Evolutionary conservation across 1,284 basidiomycete species (phyloP).

Genomic region (Ganoderma leucocontextum): DNA sequence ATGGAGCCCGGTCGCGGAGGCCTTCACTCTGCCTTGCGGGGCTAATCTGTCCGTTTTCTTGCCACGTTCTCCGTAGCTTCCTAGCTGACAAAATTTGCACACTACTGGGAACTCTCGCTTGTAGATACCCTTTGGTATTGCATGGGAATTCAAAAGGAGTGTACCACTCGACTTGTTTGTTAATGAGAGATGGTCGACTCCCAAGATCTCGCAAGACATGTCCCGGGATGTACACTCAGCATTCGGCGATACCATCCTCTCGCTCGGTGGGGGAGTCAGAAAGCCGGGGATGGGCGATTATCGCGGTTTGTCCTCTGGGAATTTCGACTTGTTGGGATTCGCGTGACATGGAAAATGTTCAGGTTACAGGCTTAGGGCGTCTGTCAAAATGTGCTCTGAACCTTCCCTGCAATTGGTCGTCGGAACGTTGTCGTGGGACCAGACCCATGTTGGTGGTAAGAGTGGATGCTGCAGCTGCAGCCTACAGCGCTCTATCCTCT

Average conservation of each 20-base stretch:
- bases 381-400: background rate
- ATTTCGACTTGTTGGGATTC: background rate
- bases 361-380: background rate
- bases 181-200: too few species aligned
- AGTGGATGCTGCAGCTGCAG: background rate
- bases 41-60: background rate
- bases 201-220: too few species aligned
- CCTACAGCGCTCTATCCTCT: background rate
- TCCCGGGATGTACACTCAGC: too few species aligned
- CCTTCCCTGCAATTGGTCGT: background rate
- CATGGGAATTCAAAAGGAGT: too few species aligned
- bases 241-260: background rate
- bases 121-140: background rate
- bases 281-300: background rate
- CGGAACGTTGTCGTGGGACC: background rate
- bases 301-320: background rate
- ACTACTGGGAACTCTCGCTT: background rate
- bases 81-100: background rate
- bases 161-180: too few species aligned
- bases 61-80: background rate
- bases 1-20: too few species aligned
- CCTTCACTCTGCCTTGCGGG: too few species aligned
- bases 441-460: background rate
- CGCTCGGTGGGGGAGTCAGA: background rate
- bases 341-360: background rate